phyloP scores from a whole-genome alignment of 352 stramenopile genomes.

The Pythium chondricola region DNA sequence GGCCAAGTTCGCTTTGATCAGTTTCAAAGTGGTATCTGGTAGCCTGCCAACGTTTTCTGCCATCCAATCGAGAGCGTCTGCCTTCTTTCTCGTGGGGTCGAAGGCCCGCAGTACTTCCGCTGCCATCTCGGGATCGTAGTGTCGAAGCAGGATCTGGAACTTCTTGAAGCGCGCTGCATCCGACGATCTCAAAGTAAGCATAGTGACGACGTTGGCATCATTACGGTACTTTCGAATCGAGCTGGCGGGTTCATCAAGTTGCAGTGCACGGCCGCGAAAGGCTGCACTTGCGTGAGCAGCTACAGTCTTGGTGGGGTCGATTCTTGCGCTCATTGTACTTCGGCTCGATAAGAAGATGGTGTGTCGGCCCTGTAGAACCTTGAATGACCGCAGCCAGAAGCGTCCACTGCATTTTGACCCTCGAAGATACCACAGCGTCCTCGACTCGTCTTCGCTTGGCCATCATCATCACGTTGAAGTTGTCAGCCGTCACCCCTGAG shows the following conservation, averaged over 20 bases:
- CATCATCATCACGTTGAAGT: too few relatives aligned
- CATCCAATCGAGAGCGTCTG: constrained; percentile 1
- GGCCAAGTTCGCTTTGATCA: neutral
- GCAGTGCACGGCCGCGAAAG: neutral
- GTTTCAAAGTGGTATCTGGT: neutral
- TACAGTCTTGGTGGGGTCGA: too few relatives aligned
- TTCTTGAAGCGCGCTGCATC: constrained; percentile 2
- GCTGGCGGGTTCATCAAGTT: neutral
- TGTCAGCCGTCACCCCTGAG: too few relatives aligned
- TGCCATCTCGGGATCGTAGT: neutral
- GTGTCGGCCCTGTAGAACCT: too few relatives aligned
- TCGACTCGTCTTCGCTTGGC: too few relatives aligned
- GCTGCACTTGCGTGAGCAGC: neutral
- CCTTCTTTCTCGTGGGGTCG: neutral
- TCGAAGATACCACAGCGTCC: too few relatives aligned
- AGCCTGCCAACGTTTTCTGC: constrained; percentile 1
- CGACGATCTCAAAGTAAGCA: neutral
- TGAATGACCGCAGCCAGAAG: too few relatives aligned
- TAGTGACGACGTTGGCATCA: neutral
- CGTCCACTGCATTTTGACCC: too few relatives aligned
- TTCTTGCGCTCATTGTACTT: too few relatives aligned
- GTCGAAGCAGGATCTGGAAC: constrained; percentile 1
- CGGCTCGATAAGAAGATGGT: too few relatives aligned
- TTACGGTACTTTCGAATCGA: neutral
- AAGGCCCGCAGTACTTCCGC: neutral